These are phyloP conservation scores for Penicillium bialowiezense DNA, from an alignment of 495 filamentous ascomycete species.

Conservation along the genomic window DNA sequence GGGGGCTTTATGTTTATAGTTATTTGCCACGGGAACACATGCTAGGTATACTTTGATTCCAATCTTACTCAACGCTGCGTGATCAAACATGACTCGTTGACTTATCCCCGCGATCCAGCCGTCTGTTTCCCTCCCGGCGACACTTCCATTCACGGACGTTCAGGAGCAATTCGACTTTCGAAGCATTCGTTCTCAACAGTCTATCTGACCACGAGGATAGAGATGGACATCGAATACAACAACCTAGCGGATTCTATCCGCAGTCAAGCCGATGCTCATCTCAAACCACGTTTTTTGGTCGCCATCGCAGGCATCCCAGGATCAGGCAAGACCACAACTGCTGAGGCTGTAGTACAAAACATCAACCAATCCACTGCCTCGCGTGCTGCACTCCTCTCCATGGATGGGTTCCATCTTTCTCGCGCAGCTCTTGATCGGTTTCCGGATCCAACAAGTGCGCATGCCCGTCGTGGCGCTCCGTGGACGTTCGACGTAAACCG, in stretches of 20 bases:
- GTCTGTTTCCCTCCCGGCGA: not conserved
- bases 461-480: conserved; percentile 37
- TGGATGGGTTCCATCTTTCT: conserved; percentile 45
- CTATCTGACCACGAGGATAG: not conserved
- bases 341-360: conserved; percentile 27
- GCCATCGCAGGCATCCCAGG: conserved; percentile 47
- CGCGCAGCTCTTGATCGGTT: conserved; percentile 32
- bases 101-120: not conserved
- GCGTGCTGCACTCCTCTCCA: conserved; percentile 31
- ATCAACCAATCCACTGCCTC: conserved; percentile 21
- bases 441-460: conserved; percentile 34
- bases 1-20: too few relatives aligned
- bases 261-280: conserved; percentile 17
- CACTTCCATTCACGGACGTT: not conserved
- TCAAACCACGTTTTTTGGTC: conserved; percentile 29
- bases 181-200: too few relatives aligned
- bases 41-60: not conserved
- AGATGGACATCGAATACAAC: conserved; percentile 29
- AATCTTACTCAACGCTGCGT: not conserved
- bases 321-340: conserved; percentile 49
- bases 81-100: not conserved
- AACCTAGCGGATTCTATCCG: conserved; percentile 21
- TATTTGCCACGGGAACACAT: not conserved
- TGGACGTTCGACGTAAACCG: conserved; percentile 41
- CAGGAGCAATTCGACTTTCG: not conserved